A percentile compares a stretch with the other conserved stretches of the same genome.
Conservation (phyloP, 2,329 filamentous ascomycete genomes). For the Monosporascus sp. region DNA sequence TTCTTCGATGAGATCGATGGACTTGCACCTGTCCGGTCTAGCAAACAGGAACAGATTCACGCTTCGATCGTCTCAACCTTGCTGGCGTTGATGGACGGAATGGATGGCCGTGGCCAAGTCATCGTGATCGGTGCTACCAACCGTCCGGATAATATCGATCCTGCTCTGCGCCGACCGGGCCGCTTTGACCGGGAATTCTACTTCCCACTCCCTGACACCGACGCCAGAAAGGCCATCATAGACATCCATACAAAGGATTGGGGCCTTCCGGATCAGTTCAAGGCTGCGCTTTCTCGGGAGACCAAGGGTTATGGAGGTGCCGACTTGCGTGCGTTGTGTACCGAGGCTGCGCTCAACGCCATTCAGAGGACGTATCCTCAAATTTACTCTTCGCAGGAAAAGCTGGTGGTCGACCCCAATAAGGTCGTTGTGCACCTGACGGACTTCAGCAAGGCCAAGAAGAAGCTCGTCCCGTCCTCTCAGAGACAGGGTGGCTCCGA, state of each 20-base stretch:
- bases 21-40: constrained; percentile 89
- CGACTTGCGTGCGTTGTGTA: constrained; percentile 88
- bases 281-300: constrained; percentile 74
- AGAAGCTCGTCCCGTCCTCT: constrained; percentile 93
- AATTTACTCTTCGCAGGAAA: constrained; percentile 87
- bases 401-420: constrained; percentile 79
- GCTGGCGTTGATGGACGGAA: constrained; percentile 93
- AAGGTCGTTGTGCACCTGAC: constrained; percentile 85
- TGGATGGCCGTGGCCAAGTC: constrained; percentile 97
- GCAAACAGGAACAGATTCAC: constrained; percentile 98
- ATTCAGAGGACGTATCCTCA: constrained; percentile 95
- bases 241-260: constrained; percentile 95
- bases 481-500: constrained; percentile 83
- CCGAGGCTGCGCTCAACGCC: constrained; percentile 90
- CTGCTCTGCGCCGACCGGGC: constrained; percentile 86
- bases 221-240: constrained; percentile 78
- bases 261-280: constrained; percentile 77
- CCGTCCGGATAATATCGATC: constrained; percentile 91
- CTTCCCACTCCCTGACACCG: constrained; percentile 82
- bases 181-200: constrained; percentile 98
- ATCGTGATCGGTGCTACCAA: constrained; percentile 99
- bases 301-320: constrained; percentile 97
- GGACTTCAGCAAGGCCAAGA: constrained; percentile 95
- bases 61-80: constrained; percentile 94
- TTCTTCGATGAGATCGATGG: constrained; percentile 99